Evolutionary conservation across 2,329 filamentous ascomycete species (phyloP).

Genomic region (Myriosclerotinia curreyana): DNA sequence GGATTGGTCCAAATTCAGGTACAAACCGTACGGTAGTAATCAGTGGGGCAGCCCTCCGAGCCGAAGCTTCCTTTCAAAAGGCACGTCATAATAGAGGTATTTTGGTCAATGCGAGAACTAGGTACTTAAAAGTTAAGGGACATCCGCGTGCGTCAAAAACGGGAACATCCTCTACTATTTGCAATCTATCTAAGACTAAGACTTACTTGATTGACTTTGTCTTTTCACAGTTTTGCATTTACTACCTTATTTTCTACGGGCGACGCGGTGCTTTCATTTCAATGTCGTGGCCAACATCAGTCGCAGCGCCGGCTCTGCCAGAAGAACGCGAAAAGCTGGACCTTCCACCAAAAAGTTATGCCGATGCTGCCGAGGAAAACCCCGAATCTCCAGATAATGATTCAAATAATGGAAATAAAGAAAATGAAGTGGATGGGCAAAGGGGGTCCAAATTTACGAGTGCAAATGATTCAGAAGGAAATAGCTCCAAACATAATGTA

Average conservation of each 20-base stretch:
- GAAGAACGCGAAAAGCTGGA: conserved; percentile 38
- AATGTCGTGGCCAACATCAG: conserved; percentile 20
- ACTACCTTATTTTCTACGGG: background rate
- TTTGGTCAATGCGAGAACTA: background rate
- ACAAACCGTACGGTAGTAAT: background rate
- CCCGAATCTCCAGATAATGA: conserved; percentile 21
- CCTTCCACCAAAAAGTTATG: conserved; percentile 43
- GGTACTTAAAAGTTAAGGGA: no score
- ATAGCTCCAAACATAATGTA: conserved; percentile 24
- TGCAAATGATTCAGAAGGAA: conserved; percentile 15
- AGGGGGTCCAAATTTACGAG: conserved; percentile 22
- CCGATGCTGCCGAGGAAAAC: conserved; percentile 38
- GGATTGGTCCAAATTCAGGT: no score
- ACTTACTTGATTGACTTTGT: background rate
- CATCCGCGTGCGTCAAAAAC: background rate
- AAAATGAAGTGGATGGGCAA: background rate
- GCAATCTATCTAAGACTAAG: conserved; percentile 5
- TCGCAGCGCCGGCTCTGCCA: conserved; percentile 38
- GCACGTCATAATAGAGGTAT: conserved; percentile 2
- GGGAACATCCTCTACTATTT: background rate
- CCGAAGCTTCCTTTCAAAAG: background rate
- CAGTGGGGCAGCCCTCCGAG: background rate
- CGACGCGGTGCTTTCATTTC: background rate
- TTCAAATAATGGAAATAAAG: conserved; percentile 17
- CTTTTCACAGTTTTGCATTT: background rate